Percentiles rank a stretch among this genome's conserved stretches.
Evolutionary conservation across 2,329 filamentous ascomycete genomes (phyloP).

Genomic region (Aspergillus costaricaensis): DNA sequence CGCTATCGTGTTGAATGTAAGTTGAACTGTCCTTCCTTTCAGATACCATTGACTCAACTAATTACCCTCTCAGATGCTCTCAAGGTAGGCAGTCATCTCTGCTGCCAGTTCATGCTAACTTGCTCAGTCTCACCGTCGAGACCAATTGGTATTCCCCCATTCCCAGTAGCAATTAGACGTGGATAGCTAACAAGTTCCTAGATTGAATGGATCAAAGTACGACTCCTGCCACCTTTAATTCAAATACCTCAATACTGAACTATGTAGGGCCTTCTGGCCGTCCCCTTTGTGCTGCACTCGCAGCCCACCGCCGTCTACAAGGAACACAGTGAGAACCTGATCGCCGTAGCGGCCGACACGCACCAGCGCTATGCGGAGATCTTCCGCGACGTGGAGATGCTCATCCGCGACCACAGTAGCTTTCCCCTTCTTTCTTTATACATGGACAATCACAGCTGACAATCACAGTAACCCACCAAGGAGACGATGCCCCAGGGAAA

Average conservation of each 20-base stretch:
- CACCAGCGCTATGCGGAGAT: slow-evolving; percentile 92
- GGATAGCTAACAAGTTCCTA: slow-evolving; percentile 28
- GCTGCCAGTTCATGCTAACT: slow-evolving; percentile 1
- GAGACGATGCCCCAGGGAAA: slow-evolving; percentile 63
- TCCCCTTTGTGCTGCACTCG: slow-evolving; percentile 94
- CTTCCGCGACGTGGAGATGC: slow-evolving; percentile 85
- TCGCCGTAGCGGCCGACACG: slow-evolving; percentile 74
- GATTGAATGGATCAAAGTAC: slow-evolving; percentile 89
- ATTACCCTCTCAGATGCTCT: slow-evolving; percentile 57
- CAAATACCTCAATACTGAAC: slow-evolving; percentile 19
- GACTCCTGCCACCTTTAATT: slow-evolving; percentile 1
- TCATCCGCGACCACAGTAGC: slow-evolving; percentile 88
- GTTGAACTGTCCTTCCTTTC: slow-evolving; percentile 33
- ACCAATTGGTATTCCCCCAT: slow-evolving; percentile 69
- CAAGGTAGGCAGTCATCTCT: slow-evolving; percentile 51
- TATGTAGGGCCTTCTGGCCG: slow-evolving; percentile 71
- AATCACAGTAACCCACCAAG: slow-evolving; percentile 68
- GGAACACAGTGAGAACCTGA: slow-evolving; percentile 62
- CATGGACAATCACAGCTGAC: slow-evolving; percentile 3
- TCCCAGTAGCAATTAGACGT: background rate
- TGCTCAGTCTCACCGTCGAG: slow-evolving; percentile 75
- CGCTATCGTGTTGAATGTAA: slow-evolving; percentile 69
- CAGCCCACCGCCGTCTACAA: slow-evolving; percentile 88
- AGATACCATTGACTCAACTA: background rate
- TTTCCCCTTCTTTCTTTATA: slow-evolving; percentile 7